Conservation (phyloP, 805 yeast genomes). For the Candida nitratophila region DNA sequence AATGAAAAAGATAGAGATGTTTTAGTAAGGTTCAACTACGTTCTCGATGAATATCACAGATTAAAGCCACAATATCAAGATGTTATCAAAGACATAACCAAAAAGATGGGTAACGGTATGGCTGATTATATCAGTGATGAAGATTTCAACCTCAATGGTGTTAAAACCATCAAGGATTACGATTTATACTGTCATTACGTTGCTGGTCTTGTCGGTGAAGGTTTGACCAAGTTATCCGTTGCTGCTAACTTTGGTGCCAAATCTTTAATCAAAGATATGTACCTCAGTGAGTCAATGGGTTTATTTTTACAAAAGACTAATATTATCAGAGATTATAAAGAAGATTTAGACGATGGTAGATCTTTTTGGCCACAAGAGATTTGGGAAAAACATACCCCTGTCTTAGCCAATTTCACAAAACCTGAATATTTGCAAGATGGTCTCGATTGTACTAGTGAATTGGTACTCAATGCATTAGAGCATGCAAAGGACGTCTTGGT, state of each 20-base stretch:
- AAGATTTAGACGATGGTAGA: constrained; percentile 86
- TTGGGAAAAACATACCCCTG: constrained; percentile 75
- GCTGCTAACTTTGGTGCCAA: constrained; percentile 64
- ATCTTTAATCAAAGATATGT: constrained; percentile 44
- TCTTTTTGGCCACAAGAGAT: constrained; percentile 95
- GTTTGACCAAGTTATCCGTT: constrained; percentile 76
- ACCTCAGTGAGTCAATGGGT: constrained; percentile 82
- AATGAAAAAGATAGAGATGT: constrained; percentile 79
- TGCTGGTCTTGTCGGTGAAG: constrained; percentile 97
- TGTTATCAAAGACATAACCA: constrained; percentile 69
- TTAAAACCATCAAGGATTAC: constrained; percentile 71
- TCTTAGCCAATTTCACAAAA: constrained; percentile 51
- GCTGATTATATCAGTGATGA: constrained; percentile 83
- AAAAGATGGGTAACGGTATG: constrained; percentile 96
- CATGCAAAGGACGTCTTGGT: constrained; percentile 74
- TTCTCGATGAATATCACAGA: constrained; percentile 65
- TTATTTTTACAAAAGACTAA: constrained; percentile 91
- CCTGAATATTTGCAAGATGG: constrained; percentile 47
- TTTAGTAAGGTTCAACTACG: constrained; percentile 66
- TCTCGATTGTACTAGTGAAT: constrained; percentile 69
- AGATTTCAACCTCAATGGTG: constrained; percentile 72
- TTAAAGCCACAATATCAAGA: constrained; percentile 72
- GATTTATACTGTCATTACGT: constrained; percentile 94
- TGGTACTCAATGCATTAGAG: constrained; percentile 69
- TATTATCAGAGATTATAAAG: constrained; percentile 90